Conservation (phyloP, 305 asterid genomes). For the Fraxinus greggii region DNA sequence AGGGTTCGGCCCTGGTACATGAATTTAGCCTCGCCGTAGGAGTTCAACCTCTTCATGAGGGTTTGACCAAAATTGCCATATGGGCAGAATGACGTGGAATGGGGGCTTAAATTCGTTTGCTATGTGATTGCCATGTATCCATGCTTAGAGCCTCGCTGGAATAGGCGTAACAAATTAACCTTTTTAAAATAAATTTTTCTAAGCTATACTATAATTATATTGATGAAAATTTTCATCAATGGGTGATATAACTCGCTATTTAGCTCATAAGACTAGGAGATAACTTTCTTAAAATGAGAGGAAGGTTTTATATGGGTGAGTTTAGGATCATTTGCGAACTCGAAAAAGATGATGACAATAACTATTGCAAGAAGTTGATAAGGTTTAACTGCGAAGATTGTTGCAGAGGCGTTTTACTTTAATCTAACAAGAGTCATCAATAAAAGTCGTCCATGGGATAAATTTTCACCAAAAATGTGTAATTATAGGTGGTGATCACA, state of each 20-base stretch:
- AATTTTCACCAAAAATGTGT: background rate
- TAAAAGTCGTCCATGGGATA: background rate
- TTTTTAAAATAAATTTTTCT: background rate
- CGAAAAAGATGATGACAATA: background rate
- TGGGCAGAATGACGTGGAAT: background rate
- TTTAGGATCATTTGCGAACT: background rate
- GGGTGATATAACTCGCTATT: background rate
- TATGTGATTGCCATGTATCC: background rate
- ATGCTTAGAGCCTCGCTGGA: background rate
- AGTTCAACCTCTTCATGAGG: background rate
- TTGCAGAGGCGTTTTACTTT: background rate
- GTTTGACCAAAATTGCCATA: background rate
- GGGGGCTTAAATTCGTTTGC: background rate
- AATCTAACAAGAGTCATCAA: background rate
- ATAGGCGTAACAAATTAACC: background rate
- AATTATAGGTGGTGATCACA: background rate
- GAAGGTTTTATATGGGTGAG: background rate
- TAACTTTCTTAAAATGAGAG: background rate
- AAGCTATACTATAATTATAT: background rate
- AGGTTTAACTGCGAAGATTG: no score
- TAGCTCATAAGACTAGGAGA: background rate
- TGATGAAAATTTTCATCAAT: background rate
- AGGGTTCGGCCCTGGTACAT: background rate
- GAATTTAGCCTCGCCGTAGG: background rate
- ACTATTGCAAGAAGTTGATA: background rate